These are phyloP conservation scores for Aspergillus fischeri DNA, from an alignment of 2,329 filamentous ascomycete genomes.

Conservation along the genomic window DNA sequence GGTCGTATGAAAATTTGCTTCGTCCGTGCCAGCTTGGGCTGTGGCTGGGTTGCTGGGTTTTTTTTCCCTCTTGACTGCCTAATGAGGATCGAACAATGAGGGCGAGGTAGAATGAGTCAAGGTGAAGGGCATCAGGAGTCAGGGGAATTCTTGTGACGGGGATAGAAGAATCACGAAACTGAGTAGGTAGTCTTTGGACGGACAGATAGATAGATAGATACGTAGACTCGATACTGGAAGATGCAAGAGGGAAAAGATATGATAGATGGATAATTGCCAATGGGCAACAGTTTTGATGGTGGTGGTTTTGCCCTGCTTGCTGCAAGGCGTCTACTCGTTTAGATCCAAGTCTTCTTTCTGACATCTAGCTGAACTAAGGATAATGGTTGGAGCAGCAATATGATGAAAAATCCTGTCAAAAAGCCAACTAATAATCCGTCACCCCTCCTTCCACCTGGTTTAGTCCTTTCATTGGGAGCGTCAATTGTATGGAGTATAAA, in stretches of 20 bases:
- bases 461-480: not conserved
- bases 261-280: not conserved
- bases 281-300: not conserved
- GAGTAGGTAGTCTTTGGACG: not conserved
- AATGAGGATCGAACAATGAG: slow-evolving; percentile 3
- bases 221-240: not conserved
- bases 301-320: not conserved
- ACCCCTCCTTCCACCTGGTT: not conserved
- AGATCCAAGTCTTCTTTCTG: not conserved
- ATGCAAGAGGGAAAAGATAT: not conserved
- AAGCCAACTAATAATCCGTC: not conserved
- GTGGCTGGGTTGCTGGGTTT: slow-evolving; percentile 2
- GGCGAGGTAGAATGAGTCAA: not conserved
- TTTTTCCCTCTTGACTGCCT: not conserved
- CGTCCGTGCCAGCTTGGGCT: slow-evolving; percentile 4
- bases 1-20: slow-evolving; percentile 8
- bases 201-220: not conserved
- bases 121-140: not conserved
- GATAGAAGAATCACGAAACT: not conserved
- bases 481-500: not conserved
- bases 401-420: not conserved
- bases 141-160: not conserved
- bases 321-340: not conserved
- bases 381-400: not conserved
- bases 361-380: not conserved